Evolutionary conservation across 768 basidiomycete species (phyloP).

Genomic region (Ephemerocybe angulata): DNA sequence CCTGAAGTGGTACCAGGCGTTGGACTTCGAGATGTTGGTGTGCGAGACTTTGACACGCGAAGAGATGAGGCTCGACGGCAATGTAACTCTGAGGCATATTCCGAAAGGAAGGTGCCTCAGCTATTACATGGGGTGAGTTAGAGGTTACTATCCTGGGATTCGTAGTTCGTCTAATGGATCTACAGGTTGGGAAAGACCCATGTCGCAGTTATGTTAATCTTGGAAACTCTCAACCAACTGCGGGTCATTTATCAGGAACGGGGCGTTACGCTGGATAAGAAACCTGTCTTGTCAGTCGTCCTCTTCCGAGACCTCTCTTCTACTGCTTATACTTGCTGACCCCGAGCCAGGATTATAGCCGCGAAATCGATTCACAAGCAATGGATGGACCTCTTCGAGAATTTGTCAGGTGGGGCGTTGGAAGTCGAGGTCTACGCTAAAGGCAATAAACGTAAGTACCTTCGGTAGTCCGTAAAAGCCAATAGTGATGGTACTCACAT

Average conservation of each 20-base stretch:
- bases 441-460: not conserved
- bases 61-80: not conserved
- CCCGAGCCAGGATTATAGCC: not conserved
- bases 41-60: not conserved
- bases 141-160: not conserved
- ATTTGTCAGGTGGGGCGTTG: not conserved
- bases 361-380: not conserved
- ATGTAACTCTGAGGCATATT: not conserved
- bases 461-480: not conserved
- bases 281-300: conserved; percentile 3
- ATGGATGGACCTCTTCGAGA: not conserved
- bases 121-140: conserved; percentile 7
- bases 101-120: conserved; percentile 3
- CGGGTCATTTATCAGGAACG: not conserved
- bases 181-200: conserved; percentile 4
- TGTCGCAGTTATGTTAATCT: not conserved
- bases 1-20: not conserved
- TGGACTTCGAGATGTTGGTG: not conserved
- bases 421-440: not conserved
- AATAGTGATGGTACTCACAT: not conserved
- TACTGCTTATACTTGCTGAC: not conserved
- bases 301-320: not conserved
- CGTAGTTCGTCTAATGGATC: not conserved
- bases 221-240: not conserved
- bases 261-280: not conserved